Conservation (phyloP, 257 asterid species). For the Leonotis leonurus region DNA sequence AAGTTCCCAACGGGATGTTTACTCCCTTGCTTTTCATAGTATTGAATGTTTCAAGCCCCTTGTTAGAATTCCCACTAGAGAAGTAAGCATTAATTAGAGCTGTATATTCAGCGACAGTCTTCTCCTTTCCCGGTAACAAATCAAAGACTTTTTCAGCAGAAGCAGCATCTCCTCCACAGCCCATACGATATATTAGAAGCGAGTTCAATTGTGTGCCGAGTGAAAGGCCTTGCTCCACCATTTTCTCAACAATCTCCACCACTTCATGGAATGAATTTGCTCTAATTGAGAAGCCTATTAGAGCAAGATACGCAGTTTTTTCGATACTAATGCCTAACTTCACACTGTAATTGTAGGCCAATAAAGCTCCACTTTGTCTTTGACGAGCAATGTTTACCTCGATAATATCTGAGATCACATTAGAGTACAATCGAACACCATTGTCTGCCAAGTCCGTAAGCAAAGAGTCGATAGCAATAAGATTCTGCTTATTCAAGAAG, state of each 20-base stretch:
- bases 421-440: slow-evolving; percentile 34
- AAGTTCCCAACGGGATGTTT: slow-evolving; percentile 48
- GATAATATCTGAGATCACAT: slow-evolving; percentile 42
- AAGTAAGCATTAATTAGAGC: slow-evolving; percentile 60
- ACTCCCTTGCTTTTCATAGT: slow-evolving; percentile 49
- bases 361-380: slow-evolving; percentile 49
- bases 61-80: slow-evolving; percentile 42
- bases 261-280: slow-evolving; percentile 41
- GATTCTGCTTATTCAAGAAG: slow-evolving; percentile 46
- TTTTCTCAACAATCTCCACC: slow-evolving; percentile 50
- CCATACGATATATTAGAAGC: slow-evolving; percentile 62
- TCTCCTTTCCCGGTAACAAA: slow-evolving; percentile 54
- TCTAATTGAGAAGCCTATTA: slow-evolving; percentile 61
- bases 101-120: slow-evolving; percentile 60
- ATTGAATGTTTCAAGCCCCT: slow-evolving; percentile 51
- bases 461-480: slow-evolving; percentile 58
- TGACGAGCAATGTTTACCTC: slow-evolving; percentile 39
- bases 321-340: slow-evolving; percentile 42
- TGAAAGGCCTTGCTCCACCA: slow-evolving; percentile 47
- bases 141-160: slow-evolving; percentile 54
- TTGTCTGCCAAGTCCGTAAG: slow-evolving; percentile 38
- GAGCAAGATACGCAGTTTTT: slow-evolving; percentile 46
- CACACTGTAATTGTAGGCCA: slow-evolving; percentile 50
- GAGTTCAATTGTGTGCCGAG: slow-evolving; percentile 62
- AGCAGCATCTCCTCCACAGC: slow-evolving; percentile 38